Conservation (phyloP, 2,329 filamentous ascomycete genomes). For the Pyrenophora tritici-repentis region DNA sequence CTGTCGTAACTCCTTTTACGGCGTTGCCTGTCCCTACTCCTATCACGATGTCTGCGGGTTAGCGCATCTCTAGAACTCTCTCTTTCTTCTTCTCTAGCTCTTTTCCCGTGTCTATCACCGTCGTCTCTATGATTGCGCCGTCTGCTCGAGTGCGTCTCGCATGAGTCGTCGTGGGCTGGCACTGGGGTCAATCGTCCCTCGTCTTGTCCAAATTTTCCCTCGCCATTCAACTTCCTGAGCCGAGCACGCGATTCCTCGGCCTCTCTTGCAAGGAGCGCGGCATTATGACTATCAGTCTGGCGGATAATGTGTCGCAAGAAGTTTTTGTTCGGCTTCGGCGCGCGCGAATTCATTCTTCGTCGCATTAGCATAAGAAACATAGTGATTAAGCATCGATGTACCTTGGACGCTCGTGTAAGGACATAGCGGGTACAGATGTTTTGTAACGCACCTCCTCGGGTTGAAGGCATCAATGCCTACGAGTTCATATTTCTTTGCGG, state of each 20-base stretch:
- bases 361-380: slow-evolving; percentile 1
- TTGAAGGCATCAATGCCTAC: slow-evolving; percentile 73
- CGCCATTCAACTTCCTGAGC: slow-evolving; percentile 55
- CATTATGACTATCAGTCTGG: slow-evolving; percentile 87
- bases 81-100: slow-evolving; percentile 13
- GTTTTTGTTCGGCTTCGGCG: slow-evolving; percentile 86
- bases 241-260: slow-evolving; percentile 76
- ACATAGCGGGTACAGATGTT: slow-evolving; percentile 7
- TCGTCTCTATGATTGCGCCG: slow-evolving; percentile 24
- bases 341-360: slow-evolving; percentile 64
- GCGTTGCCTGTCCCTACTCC: slow-evolving; percentile 17
- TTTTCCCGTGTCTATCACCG: slow-evolving; percentile 13
- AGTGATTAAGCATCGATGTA: slow-evolving; percentile 5
- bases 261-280: slow-evolving; percentile 81
- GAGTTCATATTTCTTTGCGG: slow-evolving; percentile 73
- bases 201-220: slow-evolving; percentile 11
- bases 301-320: slow-evolving; percentile 88
- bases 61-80: slow-evolving; percentile 1
- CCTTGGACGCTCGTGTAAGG: slow-evolving; percentile 8
- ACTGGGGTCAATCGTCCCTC: slow-evolving; percentile 32
- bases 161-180: slow-evolving; percentile 20
- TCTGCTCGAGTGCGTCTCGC: slow-evolving; percentile 22
- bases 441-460: slow-evolving; percentile 55
- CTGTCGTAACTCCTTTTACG: slow-evolving; percentile 21
- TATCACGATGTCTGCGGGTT: slow-evolving; percentile 15